Base-by-base conservation (phyloP, 2,329 filamentous ascomycete species). In the Apiospora phragmitis region DNA sequence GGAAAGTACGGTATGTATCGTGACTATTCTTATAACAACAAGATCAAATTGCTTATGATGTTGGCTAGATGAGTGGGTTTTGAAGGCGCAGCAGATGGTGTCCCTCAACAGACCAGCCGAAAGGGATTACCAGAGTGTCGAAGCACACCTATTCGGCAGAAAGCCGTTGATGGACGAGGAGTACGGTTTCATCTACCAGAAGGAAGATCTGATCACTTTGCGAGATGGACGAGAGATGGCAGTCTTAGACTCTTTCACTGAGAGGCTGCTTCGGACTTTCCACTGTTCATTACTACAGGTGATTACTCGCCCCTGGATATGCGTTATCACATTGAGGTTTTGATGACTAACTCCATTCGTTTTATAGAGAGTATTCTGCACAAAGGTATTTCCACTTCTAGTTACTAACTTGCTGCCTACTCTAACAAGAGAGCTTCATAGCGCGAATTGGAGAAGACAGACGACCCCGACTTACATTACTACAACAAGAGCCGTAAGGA, bases 191-290 rank as follows among this genome's bases (percentile, higher is more conserved):
- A 69, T 69, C 21, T 62, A 69, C n/a, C 68, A 69, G 14, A 69
- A 69, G 45, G 68, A 69, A 41, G 68, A 69, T n/a, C 35, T 69
- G 4, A 29, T 69, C n/a, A 69, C 68, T 9, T 2, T 69, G 11
- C 49, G 68, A 12, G 68, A 69, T n/a, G 68, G 68, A 5, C 35
- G 49, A 32, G 68, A 69, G n/a, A 69, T 69, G 68, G 68, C 68
- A 5, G n/a, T 69, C 3, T 29, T 69, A 4, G 68, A 69, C 14
- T 69, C 68, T n/a, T 26, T 69, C 21, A 69, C 68, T 24, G 68
- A 69, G 49, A 62, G 14, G 21, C 29, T 69, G 14, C 14, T 69
- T 14, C 68, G 38, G 8, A 45, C 68, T n/a, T 69, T 69, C 14
- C 68, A 62, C 4, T 69, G 68, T 11, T 35, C 49, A 21, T 4